Percentiles rank a stretch among this genome's conserved stretches.
Conservation (phyloP, 768 basidiomycete genomes). For the Asterophora lycoperdoides region DNA sequence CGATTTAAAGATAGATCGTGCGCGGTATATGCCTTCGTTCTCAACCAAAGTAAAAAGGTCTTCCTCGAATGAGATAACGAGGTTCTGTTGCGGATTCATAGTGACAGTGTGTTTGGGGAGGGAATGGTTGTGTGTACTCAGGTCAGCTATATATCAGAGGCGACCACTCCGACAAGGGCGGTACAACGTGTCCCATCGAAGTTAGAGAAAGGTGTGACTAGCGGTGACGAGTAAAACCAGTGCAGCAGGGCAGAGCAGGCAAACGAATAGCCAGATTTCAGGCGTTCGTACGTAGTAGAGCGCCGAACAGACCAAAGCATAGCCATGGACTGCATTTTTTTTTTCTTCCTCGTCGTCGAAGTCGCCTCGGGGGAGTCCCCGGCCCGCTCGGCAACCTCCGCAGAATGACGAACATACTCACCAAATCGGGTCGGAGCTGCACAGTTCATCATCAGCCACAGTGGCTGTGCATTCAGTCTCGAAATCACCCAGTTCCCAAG, state of each 20-base stretch:
- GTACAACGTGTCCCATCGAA: background rate
- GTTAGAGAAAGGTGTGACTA: no score
- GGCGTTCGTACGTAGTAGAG: no score
- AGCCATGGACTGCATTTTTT: background rate
- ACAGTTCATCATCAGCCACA: slow-evolving; percentile 38
- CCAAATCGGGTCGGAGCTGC: slow-evolving; percentile 25
- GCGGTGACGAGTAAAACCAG: no score
- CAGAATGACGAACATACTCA: background rate
- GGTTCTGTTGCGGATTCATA: slow-evolving; percentile 9
- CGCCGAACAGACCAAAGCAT: background rate
- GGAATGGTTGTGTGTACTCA: background rate
- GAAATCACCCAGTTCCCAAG: slow-evolving; percentile 7
- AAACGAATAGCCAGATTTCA: no score
- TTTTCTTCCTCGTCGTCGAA: no score
- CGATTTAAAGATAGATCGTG: slow-evolving; percentile 11
- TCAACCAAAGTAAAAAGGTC: slow-evolving; percentile 10
- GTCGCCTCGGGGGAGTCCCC: no score
- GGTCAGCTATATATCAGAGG: background rate
- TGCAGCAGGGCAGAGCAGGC: no score
- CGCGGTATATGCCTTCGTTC: slow-evolving; percentile 6
- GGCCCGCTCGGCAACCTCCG: slow-evolving; percentile 5
- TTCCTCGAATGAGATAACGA: slow-evolving; percentile 18
- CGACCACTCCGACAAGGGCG: background rate
- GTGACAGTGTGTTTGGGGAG: background rate
- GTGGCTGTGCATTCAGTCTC: slow-evolving; percentile 35